Evolutionary conservation across 306 rosid genomes (phyloP).

Genomic region (Rosa multiflora): DNA sequence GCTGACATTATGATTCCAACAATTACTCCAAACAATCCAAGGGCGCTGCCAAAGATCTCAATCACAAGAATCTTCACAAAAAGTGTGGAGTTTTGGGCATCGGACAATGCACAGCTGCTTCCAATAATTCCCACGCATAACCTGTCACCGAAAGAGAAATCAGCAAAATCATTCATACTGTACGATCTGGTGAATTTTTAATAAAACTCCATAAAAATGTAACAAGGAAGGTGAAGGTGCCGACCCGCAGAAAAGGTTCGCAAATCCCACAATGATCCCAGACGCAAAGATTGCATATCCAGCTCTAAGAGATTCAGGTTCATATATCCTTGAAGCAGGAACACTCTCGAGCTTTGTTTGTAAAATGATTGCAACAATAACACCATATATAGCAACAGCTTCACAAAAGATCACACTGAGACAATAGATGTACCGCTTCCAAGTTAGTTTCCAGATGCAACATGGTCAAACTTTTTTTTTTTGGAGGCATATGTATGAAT

Average conservation of each 20-base stretch:
- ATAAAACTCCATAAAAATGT: background rate
- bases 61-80: conserved; percentile 98
- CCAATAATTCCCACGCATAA: conserved; percentile 93
- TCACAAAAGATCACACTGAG: conserved; percentile 96
- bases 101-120: conserved; percentile 97
- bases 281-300: conserved; percentile 98
- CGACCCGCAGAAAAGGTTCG: conserved; percentile 92
- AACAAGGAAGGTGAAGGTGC: conserved; percentile 16
- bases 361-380: conserved; percentile 93
- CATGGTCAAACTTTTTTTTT: background rate
- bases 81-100: conserved; percentile 95
- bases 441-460: background rate
- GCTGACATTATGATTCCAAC: conserved; percentile 99
- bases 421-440: conserved; percentile 27
- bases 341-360: conserved; percentile 97
- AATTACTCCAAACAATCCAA: conserved; percentile 92
- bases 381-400: conserved; percentile 98
- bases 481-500: background rate
- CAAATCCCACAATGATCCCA: conserved; percentile 95
- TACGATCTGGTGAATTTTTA: background rate
- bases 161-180: background rate
- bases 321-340: conserved; percentile 52
- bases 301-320: conserved; percentile 85
- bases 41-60: conserved; percentile 95
- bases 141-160: conserved; percentile 38